A percentile compares a stretch with the other conserved stretches of the same genome.
Evolutionary conservation across 768 basidiomycete species (phyloP).

Genomic region (Suillus ampliporus): DNA sequence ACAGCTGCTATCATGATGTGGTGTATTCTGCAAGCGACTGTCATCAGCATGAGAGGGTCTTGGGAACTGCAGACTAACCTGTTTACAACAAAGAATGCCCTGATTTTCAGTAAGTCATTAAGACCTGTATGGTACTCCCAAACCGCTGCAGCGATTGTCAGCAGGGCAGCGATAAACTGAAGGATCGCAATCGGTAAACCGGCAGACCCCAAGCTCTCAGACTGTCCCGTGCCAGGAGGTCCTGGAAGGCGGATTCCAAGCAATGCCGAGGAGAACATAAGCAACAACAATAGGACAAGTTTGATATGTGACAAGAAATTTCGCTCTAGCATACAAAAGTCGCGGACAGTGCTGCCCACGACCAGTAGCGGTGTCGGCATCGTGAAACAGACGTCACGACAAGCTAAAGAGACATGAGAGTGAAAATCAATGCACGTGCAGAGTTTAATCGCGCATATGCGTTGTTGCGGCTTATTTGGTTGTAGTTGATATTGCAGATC

Average conservation of each 20-base stretch:
- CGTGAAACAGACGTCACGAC: neutral
- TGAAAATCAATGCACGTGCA: constrained; percentile 21
- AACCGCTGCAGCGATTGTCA: constrained; percentile 57
- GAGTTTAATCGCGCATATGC: constrained; percentile 25
- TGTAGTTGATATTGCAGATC: constrained; percentile 36
- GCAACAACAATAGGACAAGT: constrained; percentile 64
- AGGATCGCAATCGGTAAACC: constrained; percentile 57
- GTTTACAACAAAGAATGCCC: constrained; percentile 62
- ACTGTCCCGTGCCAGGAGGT: constrained; percentile 27
- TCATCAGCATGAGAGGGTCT: constrained; percentile 1
- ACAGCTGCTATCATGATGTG: constrained; percentile 56
- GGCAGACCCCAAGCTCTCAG: constrained; percentile 32
- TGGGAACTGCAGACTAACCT: constrained; percentile 51
- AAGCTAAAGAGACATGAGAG: too few species aligned
- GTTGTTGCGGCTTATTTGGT: constrained; percentile 50
- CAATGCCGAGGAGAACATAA: constrained; percentile 68
- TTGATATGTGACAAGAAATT: constrained; percentile 74
- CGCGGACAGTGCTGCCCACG: constrained; percentile 67
- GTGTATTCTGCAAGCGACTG: constrained; percentile 48
- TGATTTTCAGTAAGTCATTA: constrained; percentile 58
- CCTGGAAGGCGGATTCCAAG: constrained; percentile 64
- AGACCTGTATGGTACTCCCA: constrained; percentile 73
- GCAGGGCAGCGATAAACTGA: constrained; percentile 57
- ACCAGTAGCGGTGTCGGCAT: constrained; percentile 45
- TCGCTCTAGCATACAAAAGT: constrained; percentile 81